These are phyloP conservation scores for Mortierella sp. DNA, from an alignment of 371 early-diverging fungal genomes.

Conservation along the genomic window DNA sequence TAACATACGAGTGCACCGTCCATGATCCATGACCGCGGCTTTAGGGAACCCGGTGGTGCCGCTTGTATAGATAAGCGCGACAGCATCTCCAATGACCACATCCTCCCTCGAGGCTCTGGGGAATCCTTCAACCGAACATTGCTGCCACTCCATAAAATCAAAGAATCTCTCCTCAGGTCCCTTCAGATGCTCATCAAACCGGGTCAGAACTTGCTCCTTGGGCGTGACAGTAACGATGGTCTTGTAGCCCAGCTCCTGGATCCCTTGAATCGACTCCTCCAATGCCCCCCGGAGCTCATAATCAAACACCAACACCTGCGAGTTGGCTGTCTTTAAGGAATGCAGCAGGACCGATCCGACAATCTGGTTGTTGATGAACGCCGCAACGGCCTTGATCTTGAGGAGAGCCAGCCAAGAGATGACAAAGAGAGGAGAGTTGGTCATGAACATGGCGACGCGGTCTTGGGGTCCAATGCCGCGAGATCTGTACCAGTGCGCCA, in stretches of 20 bases:
- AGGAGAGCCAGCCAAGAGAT: conserved; percentile 46
- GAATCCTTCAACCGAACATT: conserved; percentile 24
- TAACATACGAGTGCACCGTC: conserved; percentile 36
- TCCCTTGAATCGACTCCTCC: conserved; percentile 30
- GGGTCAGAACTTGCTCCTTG: conserved; percentile 30
- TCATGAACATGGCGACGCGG: conserved; percentile 51
- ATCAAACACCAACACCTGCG: conserved; percentile 44
- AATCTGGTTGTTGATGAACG: conserved; percentile 52
- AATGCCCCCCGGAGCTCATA: conserved; percentile 24
- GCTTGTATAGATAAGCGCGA: conserved; percentile 45
- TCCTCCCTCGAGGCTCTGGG: conserved; percentile 21
- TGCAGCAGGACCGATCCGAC: conserved; percentile 33
- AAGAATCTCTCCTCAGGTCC: conserved; percentile 22
- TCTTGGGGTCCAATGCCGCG: conserved; percentile 30
- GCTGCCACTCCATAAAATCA: conserved; percentile 32
- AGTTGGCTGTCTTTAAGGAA: conserved; percentile 35
- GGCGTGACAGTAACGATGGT: conserved; percentile 33
- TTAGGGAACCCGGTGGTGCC: conserved; percentile 52
- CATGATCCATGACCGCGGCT: conserved; percentile 53
- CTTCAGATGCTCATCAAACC: conserved; percentile 14
- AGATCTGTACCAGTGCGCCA: conserved; percentile 44
- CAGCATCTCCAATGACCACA: conserved; percentile 25
- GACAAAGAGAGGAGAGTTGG: conserved; percentile 42
- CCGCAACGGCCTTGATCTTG: conserved; percentile 37
- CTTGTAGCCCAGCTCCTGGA: conserved; percentile 37